Evolutionary conservation across 768 basidiomycete species (phyloP).

Genomic region (Pulveroboletus sp.): DNA sequence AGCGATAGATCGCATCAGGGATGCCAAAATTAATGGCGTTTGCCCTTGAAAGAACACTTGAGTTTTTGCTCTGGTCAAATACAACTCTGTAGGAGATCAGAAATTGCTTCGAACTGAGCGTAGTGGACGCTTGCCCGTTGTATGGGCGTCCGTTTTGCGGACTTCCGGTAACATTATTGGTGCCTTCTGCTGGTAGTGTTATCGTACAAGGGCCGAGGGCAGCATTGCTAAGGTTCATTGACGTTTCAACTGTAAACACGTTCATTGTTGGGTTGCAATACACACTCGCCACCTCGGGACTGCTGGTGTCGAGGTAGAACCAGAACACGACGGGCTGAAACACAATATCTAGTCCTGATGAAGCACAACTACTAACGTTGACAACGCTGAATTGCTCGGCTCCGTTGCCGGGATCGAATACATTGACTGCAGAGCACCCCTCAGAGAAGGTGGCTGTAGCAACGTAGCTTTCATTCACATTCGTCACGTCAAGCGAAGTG

Average conservation of each 20-base stretch:
- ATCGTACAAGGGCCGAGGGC: constrained; percentile 36
- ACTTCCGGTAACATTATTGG: constrained; percentile 50
- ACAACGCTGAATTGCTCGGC: constrained; percentile 48
- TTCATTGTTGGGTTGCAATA: constrained; percentile 55
- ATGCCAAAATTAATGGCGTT: constrained; percentile 47
- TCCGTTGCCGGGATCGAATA: constrained; percentile 36
- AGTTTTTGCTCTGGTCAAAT: constrained; percentile 34
- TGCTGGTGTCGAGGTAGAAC: constrained; percentile 44
- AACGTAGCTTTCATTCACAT: constrained; percentile 27
- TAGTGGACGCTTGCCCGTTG: constrained; percentile 46
- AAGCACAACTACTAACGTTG: constrained; percentile 31
- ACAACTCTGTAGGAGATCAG: constrained; percentile 33
- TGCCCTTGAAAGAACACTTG: constrained; percentile 50
- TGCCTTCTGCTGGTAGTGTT: constrained; percentile 24
- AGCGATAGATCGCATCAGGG: constrained; percentile 55
- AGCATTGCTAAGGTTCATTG: constrained; percentile 40
- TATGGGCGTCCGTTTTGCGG: constrained; percentile 44
- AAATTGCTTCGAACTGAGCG: not conserved
- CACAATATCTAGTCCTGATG: constrained; percentile 28
- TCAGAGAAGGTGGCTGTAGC: constrained; percentile 42
- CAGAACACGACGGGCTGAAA: constrained; percentile 65
- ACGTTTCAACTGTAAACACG: constrained; percentile 39
- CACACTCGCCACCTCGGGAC: constrained; percentile 42
- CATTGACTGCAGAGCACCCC: constrained; percentile 40
- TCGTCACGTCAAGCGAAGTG: constrained; percentile 22